phyloP scores from a whole-genome alignment of 495 filamentous ascomycete genomes.

The Pyrenula aspistea region DNA sequence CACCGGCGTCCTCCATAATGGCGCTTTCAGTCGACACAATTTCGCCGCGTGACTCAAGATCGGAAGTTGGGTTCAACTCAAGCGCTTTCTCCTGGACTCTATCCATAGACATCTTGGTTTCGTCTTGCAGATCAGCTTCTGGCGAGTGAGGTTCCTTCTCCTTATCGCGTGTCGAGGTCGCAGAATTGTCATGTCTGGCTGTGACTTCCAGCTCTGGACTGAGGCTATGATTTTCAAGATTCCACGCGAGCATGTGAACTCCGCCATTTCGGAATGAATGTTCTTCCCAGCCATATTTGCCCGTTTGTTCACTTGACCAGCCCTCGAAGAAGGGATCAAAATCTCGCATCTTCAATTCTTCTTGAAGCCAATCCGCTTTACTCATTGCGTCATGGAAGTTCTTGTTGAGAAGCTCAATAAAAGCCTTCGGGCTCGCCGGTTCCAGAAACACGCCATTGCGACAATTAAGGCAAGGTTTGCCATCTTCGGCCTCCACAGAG shows the following conservation, averaged over 20 bases:
- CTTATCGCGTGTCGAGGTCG: too few species aligned
- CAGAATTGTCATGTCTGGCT: too few species aligned
- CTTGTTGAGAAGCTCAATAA: not conserved
- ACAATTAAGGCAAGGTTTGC: not conserved
- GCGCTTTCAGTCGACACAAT: too few species aligned
- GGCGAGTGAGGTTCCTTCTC: too few species aligned
- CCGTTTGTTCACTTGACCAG: not conserved
- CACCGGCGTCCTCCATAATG: too few species aligned
- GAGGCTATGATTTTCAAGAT: too few species aligned
- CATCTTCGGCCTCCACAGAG: not conserved
- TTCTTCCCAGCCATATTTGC: not conserved
- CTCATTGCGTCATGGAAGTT: not conserved
- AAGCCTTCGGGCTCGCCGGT: not conserved
- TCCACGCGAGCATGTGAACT: not conserved
- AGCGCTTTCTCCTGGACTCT: not conserved
- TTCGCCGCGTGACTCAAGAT: too few species aligned
- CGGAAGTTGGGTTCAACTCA: too few species aligned
- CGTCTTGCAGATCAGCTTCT: too few species aligned
- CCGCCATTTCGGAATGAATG: not conserved
- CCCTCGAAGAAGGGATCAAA: not conserved
- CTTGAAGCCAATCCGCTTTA: not conserved
- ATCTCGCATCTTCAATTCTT: not conserved
- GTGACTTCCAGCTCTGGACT: too few species aligned
- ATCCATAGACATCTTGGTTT: not conserved
- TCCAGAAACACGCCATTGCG: not conserved